Evolutionary conservation across 2,329 filamentous ascomycete species (phyloP).

Genomic region (Ophiostoma quercus): DNA sequence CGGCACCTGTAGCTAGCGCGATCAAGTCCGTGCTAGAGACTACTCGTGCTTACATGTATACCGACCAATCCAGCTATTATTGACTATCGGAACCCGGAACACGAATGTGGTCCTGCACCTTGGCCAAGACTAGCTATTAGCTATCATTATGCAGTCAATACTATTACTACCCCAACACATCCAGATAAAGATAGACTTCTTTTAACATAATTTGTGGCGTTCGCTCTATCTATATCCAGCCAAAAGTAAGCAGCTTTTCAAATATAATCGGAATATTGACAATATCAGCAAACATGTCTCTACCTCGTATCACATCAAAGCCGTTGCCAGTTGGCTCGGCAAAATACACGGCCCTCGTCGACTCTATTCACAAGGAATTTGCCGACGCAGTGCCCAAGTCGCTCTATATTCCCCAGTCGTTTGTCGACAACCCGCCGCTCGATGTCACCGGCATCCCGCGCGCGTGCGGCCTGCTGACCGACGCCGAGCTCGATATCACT

Average conservation of each 20-base stretch:
- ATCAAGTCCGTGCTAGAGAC: not conserved
- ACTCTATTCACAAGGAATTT: not conserved
- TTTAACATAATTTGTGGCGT: not conserved
- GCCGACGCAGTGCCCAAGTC: conserved; percentile 1
- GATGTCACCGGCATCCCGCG: conserved; percentile 19
- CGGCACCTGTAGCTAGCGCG: not conserved
- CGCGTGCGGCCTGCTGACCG: conserved; percentile 20
- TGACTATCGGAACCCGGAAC: not conserved
- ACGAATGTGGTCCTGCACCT: not conserved
- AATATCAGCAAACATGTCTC: not conserved
- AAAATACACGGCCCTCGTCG: conserved; percentile 10
- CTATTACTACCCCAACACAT: not conserved
- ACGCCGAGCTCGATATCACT: conserved; percentile 21
- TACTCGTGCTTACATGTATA: not conserved
- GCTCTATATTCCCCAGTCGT: conserved; percentile 7
- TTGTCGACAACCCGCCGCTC: conserved; percentile 10
- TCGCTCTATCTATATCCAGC: not conserved
- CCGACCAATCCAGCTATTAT: not conserved
- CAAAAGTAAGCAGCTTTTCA: not conserved
- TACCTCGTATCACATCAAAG: not conserved
- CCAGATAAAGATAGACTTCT: not conserved
- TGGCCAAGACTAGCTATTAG: not conserved
- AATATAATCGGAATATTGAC: not conserved
- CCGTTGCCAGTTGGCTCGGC: conserved; percentile 2
- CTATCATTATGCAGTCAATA: not conserved